Conservation (phyloP, 768 basidiomycete genomes). For the Pleurotus citrinopileatus region DNA sequence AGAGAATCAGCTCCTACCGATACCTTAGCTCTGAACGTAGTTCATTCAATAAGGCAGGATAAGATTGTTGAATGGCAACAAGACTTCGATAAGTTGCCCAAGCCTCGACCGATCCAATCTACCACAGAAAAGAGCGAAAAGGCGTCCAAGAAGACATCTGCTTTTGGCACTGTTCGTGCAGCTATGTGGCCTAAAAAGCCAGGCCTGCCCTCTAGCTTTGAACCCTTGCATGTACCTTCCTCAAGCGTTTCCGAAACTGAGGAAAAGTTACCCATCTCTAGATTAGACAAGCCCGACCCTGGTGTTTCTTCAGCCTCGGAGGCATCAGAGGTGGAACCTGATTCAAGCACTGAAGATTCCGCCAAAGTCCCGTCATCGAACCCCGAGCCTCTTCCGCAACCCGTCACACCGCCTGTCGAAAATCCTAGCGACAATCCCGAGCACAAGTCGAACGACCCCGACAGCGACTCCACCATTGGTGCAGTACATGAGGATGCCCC, state of each 20-base stretch:
- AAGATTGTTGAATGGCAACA: slow-evolving; percentile 96
- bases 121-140: slow-evolving; percentile 25
- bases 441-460: slow-evolving; percentile 53
- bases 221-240: slow-evolving; percentile 55
- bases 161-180: slow-evolving; percentile 66
- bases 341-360: background rate
- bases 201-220: slow-evolving; percentile 51
- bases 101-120: slow-evolving; percentile 52
- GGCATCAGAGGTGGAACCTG: slow-evolving; percentile 60
- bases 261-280: slow-evolving; percentile 46
- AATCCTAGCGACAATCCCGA: slow-evolving; percentile 12
- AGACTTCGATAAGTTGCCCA: slow-evolving; percentile 85
- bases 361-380: background rate
- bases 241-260: slow-evolving; percentile 75
- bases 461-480: slow-evolving; percentile 85
- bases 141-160: slow-evolving; percentile 50
- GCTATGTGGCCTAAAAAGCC: slow-evolving; percentile 65
- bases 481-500: slow-evolving; percentile 37
- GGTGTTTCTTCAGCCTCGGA: slow-evolving; percentile 72
- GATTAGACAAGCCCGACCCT: slow-evolving; percentile 46
- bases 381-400: background rate
- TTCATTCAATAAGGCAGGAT: slow-evolving; percentile 85
- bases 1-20: slow-evolving; percentile 78
- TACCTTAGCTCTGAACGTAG: slow-evolving; percentile 83
- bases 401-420: background rate